A percentile compares a stretch with the other conserved stretches of the same genome.
Conservation (phyloP, 106 monocot genomes). For the Hemerocallis citrina region DNA sequence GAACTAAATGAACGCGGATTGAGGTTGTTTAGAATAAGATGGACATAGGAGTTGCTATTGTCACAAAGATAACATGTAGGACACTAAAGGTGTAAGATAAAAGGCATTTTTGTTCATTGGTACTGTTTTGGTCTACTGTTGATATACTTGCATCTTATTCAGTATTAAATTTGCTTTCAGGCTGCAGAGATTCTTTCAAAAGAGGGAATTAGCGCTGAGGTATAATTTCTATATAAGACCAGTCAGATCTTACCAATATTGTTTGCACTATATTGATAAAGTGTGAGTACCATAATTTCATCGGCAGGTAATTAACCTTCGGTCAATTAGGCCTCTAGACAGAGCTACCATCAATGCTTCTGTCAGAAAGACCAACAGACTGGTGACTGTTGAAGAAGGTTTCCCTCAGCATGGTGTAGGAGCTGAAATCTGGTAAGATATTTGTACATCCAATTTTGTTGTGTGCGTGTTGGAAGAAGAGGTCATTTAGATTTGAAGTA, state of each 20-base stretch:
- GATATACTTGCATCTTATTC: not conserved
- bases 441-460: not conserved
- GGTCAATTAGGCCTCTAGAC: slow-evolving; percentile 82
- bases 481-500: no score
- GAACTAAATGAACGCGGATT: no score
- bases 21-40: no score
- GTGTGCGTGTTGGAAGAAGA: no score
- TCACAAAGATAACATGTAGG: no score
- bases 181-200: slow-evolving; percentile 63
- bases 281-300: not conserved
- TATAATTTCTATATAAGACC: slow-evolving; percentile 5
- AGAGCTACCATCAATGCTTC: slow-evolving; percentile 74
- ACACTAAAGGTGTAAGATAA: no score
- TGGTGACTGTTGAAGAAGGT: slow-evolving; percentile 87
- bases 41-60: no score
- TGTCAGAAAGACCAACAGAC: slow-evolving; percentile 80
- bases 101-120: no score
- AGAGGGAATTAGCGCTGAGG: slow-evolving; percentile 72
- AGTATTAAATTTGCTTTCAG: slow-evolving; percentile 17
- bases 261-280: not conserved
- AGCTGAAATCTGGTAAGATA: slow-evolving; percentile 71
- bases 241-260: not conserved
- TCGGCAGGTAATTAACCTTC: slow-evolving; percentile 76
- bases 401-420: slow-evolving; percentile 90
- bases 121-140: no score